These are phyloP conservation scores for Pulveroboletus sp. DNA, from an alignment of 768 basidiomycete genomes.

Conservation along the genomic window DNA sequence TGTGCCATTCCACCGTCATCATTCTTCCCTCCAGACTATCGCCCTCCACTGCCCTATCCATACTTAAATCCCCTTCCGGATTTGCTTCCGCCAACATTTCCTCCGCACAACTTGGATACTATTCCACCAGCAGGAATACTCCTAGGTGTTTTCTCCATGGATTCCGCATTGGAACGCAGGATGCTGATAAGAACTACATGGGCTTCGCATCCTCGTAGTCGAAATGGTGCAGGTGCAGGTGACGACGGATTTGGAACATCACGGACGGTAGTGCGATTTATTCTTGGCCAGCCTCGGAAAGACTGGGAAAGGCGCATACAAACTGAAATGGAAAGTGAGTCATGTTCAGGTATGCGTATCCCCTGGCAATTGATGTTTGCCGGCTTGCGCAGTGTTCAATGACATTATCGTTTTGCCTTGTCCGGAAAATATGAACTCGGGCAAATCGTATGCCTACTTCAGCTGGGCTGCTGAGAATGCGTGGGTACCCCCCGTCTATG, in stretches of 20 bases:
- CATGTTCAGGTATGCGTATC: not conserved
- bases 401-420: constrained; percentile 83
- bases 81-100: constrained; percentile 48
- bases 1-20: constrained; percentile 64
- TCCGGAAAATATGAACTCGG: constrained; percentile 92
- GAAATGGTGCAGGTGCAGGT: constrained; percentile 64
- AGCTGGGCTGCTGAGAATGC: constrained; percentile 89
- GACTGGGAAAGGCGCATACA: constrained; percentile 76
- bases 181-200: constrained; percentile 86
- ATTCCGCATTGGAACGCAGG: constrained; percentile 77
- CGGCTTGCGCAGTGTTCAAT: constrained; percentile 58
- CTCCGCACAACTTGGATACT: constrained; percentile 65
- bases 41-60: constrained; percentile 38
- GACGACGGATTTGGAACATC: constrained; percentile 74
- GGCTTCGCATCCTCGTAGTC: constrained; percentile 77
- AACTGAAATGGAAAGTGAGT: constrained; percentile 88
- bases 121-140: constrained; percentile 83
- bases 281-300: constrained; percentile 78
- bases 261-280: constrained; percentile 81
- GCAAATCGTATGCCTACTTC: constrained; percentile 90
- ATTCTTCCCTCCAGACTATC: constrained; percentile 41
- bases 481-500: constrained; percentile 80
- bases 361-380: constrained; percentile 3
- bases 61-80: constrained; percentile 31
- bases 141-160: constrained; percentile 86